Evolutionary conservation across 495 filamentous ascomycete species (phyloP).

Genomic region (Baudoinia panamericana): DNA sequence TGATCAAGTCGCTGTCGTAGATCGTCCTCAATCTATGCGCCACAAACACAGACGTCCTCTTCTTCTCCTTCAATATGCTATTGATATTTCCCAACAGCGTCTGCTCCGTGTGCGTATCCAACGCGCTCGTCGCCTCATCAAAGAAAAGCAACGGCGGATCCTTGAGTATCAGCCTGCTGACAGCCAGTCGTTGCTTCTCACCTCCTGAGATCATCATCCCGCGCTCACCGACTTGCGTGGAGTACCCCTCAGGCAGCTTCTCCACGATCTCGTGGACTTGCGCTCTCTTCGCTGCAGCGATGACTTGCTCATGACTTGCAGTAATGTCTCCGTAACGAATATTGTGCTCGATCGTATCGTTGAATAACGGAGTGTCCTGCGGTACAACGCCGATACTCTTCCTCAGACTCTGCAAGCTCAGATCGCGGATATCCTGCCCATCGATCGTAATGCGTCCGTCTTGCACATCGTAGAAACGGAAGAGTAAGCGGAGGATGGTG

Average conservation of each 20-base stretch:
- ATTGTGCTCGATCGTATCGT: conserved; percentile 88
- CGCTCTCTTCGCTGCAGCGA: conserved; percentile 64
- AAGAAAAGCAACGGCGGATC: conserved; percentile 91
- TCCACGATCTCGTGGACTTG: conserved; percentile 73
- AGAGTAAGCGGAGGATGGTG: conserved; percentile 77
- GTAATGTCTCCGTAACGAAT: conserved; percentile 86
- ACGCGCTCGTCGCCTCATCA: conserved; percentile 90
- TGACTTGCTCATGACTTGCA: conserved; percentile 58
- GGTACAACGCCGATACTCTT: conserved; percentile 88
- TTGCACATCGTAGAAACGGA: conserved; percentile 89
- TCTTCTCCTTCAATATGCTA: conserved; percentile 78
- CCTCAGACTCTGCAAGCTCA: conserved; percentile 69
- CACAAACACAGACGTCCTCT: conserved; percentile 82
- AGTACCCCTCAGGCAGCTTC: conserved; percentile 68
- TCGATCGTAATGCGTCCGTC: conserved; percentile 80
- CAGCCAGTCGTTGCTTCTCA: conserved; percentile 87
- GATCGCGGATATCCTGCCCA: conserved; percentile 78
- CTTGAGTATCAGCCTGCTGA: conserved; percentile 77
- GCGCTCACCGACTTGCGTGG: conserved; percentile 86
- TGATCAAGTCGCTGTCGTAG: conserved; percentile 81
- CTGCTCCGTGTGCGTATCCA: conserved; percentile 94
- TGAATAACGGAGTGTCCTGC: conserved; percentile 94
- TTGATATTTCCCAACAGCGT: conserved; percentile 86
- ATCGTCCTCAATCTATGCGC: conserved; percentile 88
- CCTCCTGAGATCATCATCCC: conserved; percentile 96